Base-by-base conservation (phyloP, 1,284 basidiomycete genomes). In the Amylostereum chailletii region DNA sequence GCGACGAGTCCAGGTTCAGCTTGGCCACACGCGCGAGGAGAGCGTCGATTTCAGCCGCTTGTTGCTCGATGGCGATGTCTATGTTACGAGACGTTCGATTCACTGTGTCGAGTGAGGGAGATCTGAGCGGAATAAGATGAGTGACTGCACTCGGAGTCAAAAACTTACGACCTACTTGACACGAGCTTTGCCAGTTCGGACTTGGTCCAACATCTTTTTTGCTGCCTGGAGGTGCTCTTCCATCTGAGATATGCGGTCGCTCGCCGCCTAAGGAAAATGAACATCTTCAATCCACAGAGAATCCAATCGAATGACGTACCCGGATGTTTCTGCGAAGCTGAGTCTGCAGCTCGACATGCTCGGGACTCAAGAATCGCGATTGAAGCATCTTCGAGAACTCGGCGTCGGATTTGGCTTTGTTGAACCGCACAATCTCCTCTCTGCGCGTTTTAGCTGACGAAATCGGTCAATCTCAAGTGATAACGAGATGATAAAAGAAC, bases 51-150 rank as follows among this genome's bases (percentile, higher is more conserved):
- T 86, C 80, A 41, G 72, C 65, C 1, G 71, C 68, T 63, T 88
- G 83, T 52, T 83, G 79, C 33, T 76, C 71, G 48, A 89, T 74
- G 0, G 79, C 79, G 26, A 78, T 59, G 45, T 87, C 85, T 55
- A 94, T 90, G 62, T 94, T 94, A 44, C 85, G 79, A 57, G 85
- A 87, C 0, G 89, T 88, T 31, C 90, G 78, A 54, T 88, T 83
- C 58, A 94, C 78, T 0, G 87, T 86, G 59, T 92, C 91, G 43
- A 94, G 65, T 7, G 88, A 83, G 0, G 92, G 91, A 5, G 87
- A 77, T 56, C 87, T 91, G 58, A 50, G 31, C 19, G 19, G 19
- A 19, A 19, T 19, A 19, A 19, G 19, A 19, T 19, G 19, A 19
- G 19, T 19, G 19, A 19, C 19, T 19, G 19, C 19, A 19, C 19